Conservation (phyloP, 169 alveolate species). For the Prorocentrum cordatum region DNA sequence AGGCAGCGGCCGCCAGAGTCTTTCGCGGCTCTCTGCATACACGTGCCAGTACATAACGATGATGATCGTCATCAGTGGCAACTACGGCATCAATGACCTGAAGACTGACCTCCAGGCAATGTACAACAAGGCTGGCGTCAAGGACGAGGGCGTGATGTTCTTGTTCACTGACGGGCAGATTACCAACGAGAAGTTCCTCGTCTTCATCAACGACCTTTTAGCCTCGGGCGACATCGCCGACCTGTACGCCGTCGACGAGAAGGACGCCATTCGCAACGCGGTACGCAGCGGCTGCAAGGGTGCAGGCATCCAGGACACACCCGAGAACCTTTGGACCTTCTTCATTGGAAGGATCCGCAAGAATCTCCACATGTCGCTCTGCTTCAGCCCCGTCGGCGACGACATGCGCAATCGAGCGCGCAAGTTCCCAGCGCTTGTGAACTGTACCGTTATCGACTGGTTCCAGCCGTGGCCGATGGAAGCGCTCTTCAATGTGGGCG, state of each 20-base stretch:
- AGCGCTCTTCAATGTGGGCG: constrained; percentile 87
- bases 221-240: constrained; percentile 87
- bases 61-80: constrained; percentile 76
- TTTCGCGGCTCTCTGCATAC: constrained; percentile 86
- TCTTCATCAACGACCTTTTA: constrained; percentile 86
- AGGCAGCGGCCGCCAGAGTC: constrained; percentile 92
- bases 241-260: constrained; percentile 85
- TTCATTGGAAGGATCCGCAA: constrained; percentile 85
- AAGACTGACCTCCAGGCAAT: constrained; percentile 84
- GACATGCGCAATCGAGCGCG: constrained; percentile 86
- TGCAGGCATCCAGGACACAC: constrained; percentile 78
- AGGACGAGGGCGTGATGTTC: constrained; percentile 87
- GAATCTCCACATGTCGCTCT: constrained; percentile 89
- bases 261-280: constrained; percentile 80
- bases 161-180: constrained; percentile 88
- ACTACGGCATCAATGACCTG: constrained; percentile 84
- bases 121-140: constrained; percentile 83
- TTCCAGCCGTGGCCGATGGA: constrained; percentile 93
- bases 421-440: constrained; percentile 90
- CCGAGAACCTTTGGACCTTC: constrained; percentile 87
- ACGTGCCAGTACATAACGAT: constrained; percentile 81
- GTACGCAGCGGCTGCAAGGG: constrained; percentile 56
- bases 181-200: constrained; percentile 86
- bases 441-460: constrained; percentile 92
- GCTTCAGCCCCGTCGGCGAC: constrained; percentile 93